Base-by-base conservation (phyloP, 441 rosid genomes). In the Cnidoscolus chayamansa region DNA sequence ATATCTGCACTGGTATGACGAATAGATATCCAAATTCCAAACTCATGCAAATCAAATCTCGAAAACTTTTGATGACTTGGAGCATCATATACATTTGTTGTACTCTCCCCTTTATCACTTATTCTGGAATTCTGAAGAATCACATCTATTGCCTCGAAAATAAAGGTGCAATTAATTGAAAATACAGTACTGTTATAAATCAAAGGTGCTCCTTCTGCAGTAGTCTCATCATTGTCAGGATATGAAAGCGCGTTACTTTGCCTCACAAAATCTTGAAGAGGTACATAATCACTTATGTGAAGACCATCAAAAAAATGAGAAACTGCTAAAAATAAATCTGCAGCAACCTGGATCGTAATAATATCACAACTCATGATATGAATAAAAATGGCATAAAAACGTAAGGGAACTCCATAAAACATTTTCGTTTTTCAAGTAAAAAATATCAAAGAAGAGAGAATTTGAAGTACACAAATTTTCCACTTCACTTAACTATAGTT, bases 1-100 rank as follows among this genome's bases (percentile, higher is more conserved):
- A 88, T 56, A 65, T 88, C 88, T 56, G 84, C 32, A 75, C 77
- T 74, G 68, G 76, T 76, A 81, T 76, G 79, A 79, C 74, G 81
- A 77, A 87, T 68, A 78, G 92, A 86, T 75, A 85, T 75, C 96
- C 93, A 86, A 57, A 89, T 78, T 77, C 90, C 92, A 67, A 72
- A 83, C 73, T 87, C 84, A 69, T 76, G 80, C 6, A 78, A 67
- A 74, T 67, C 68, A 76, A 74, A 53, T n/a, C 40, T 82, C 68
- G 77, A 77, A 48, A 77, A 73, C 72, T 76, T 75, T 69, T 79
- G 77, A 71, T 53, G 56, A 70, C 71, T 74, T 10, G 63, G 48
- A 75, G 78, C 79, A 77, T 82, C 87, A 81, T 66, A 72, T 72
- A 51, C 70, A 76, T 79, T 78, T 51, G 57, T 71, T 51, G 53